phyloP scores from a whole-genome alignment of 2,329 filamentous ascomycete genomes.

The Aspergillus pseudonomiae region DNA sequence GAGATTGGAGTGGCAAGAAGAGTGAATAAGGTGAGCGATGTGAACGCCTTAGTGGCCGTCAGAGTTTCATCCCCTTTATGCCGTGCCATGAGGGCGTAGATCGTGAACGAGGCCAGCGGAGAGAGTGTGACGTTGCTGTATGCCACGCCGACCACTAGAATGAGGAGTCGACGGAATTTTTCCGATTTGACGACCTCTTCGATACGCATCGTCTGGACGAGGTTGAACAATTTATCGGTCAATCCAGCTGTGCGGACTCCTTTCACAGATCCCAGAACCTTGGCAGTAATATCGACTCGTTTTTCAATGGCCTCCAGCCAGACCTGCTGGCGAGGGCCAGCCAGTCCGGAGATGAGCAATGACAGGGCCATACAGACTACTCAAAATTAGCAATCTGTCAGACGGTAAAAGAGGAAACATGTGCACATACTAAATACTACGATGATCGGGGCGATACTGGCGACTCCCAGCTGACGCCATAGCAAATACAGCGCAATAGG shows the following conservation, averaged over 20 bases:
- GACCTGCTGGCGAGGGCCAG: slow-evolving; percentile 20
- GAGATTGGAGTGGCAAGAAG: not conserved
- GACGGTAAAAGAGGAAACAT: not conserved
- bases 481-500: slow-evolving; percentile 22
- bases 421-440: slow-evolving; percentile 23
- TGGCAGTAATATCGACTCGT: slow-evolving; percentile 31
- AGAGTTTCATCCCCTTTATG: not conserved
- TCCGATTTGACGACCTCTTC: slow-evolving; percentile 35
- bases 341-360: not conserved
- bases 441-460: slow-evolving; percentile 21
- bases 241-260: slow-evolving; percentile 45
- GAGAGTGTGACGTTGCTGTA: not conserved
- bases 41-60: not conserved
- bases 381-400: rapidly evolving
- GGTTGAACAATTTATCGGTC: slow-evolving; percentile 28
- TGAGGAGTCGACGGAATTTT: slow-evolving; percentile 27
- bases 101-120: not conserved
- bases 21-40: not conserved
- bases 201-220: slow-evolving; percentile 39
- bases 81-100: not conserved
- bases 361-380: slow-evolving; percentile 4
- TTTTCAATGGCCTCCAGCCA: slow-evolving; percentile 34
- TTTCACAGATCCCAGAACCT: slow-evolving; percentile 43
- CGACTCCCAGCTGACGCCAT: slow-evolving; percentile 26
- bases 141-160: slow-evolving; percentile 4